Conservation (phyloP, 495 filamentous ascomycete genomes). For the Neurospora hispaniola region DNA sequence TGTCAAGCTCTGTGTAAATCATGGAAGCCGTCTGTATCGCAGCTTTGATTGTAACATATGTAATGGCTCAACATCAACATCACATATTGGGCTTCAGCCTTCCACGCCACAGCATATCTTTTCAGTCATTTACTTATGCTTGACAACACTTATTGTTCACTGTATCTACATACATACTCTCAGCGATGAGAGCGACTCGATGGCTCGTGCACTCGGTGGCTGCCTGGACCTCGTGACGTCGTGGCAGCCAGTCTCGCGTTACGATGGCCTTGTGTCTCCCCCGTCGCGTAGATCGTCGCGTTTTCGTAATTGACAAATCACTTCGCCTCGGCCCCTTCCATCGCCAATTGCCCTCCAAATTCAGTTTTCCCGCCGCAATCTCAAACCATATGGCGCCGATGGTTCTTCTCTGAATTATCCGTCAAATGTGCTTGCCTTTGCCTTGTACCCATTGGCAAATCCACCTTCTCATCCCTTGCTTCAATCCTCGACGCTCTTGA, state of each 20-base stretch:
- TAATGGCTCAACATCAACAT: not conserved
- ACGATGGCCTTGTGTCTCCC: conserved; percentile 6
- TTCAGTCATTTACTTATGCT: not conserved
- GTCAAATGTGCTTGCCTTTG: not conserved
- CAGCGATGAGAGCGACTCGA: not conserved
- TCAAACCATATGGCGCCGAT: not conserved
- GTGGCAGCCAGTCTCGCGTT: conserved; percentile 10
- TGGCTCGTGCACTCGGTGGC: not conserved
- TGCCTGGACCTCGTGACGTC: conserved; percentile 16
- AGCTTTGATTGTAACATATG: not conserved
- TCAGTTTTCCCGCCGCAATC: not conserved
- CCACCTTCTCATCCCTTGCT: not conserved
- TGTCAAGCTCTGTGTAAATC: not conserved
- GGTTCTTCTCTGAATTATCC: not conserved
- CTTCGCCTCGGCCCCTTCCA: not conserved
- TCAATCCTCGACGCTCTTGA: not conserved
- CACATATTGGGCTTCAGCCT: not conserved
- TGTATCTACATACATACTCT: not conserved
- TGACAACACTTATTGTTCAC: not conserved
- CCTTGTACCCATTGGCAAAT: not conserved
- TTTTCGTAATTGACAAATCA: conserved; percentile 10
- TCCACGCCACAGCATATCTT: not conserved
- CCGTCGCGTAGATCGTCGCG: conserved; percentile 15
- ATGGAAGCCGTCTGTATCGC: not conserved
- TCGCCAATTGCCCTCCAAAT: not conserved